Evolutionary conservation across 2,329 filamentous ascomycete species (phyloP).

Genomic region (Juglanconis juglandina): DNA sequence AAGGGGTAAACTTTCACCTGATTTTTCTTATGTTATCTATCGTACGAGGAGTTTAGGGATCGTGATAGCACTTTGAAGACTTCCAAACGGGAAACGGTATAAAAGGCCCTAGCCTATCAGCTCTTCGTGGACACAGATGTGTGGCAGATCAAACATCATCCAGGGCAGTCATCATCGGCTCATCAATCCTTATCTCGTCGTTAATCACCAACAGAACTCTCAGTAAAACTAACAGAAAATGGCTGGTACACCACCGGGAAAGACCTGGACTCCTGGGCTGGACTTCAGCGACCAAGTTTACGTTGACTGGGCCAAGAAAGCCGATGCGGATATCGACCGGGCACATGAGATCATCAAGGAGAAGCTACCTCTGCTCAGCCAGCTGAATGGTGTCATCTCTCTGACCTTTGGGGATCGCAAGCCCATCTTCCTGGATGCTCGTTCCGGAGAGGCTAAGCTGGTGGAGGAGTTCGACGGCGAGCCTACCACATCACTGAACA

Average conservation of each 20-base stretch:
- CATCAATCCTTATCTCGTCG: not conserved
- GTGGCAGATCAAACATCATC: no score
- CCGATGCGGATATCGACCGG: constrained; percentile 16
- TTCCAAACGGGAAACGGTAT: no score
- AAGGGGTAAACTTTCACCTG: no score
- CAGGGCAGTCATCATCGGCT: no score
- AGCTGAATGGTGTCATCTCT: constrained; percentile 22
- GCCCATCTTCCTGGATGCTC: constrained; percentile 26
- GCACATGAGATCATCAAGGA: constrained; percentile 22
- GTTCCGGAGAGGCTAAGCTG: constrained; percentile 20
- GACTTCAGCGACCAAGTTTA: constrained; percentile 23
- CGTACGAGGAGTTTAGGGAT: no score
- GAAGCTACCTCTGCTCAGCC: constrained; percentile 22
- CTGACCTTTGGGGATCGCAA: constrained; percentile 19
- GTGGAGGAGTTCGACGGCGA: constrained; percentile 20
- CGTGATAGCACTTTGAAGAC: no score
- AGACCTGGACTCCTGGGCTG: constrained; percentile 20
- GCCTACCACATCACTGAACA: constrained; percentile 23
- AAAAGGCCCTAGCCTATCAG: no score
- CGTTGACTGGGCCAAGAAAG: constrained; percentile 15
- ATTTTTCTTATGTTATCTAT: no score
- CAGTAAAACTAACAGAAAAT: constrained; percentile 9
- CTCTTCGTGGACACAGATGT: no score
- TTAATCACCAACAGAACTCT: not conserved
- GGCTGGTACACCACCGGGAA: constrained; percentile 22